Evolutionary conservation across 331 rosid species (phyloP).

Genomic region (Malus hybrid): DNA sequence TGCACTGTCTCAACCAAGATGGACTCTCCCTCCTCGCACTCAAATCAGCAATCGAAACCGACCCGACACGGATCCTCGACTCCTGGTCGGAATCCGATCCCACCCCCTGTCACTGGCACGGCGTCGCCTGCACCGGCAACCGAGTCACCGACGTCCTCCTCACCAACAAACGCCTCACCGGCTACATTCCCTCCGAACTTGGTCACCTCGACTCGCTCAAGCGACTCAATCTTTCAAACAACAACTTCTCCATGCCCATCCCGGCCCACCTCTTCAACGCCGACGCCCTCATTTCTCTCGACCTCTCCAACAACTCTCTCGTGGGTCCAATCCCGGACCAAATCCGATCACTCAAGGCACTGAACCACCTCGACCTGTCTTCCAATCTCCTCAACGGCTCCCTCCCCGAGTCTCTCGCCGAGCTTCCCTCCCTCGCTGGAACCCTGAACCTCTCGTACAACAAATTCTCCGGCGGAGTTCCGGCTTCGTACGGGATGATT

Average conservation of each 20-base stretch:
- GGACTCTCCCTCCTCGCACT: constrained; percentile 79
- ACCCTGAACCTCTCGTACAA: constrained; percentile 59
- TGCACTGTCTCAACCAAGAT: constrained; percentile 51
- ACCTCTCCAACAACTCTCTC: constrained; percentile 67
- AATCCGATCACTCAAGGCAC: constrained; percentile 27
- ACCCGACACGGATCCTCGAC: constrained; percentile 40
- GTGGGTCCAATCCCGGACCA: constrained; percentile 45
- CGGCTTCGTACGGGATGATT: constrained; percentile 37
- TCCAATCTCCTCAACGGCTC: constrained; percentile 55
- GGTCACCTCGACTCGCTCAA: constrained; percentile 49
- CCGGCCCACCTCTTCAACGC: constrained; percentile 60
- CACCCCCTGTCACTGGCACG: constrained; percentile 64
- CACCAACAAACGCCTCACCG: constrained; percentile 42
- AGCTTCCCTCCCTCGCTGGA: constrained; percentile 43
- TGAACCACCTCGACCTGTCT: constrained; percentile 57
- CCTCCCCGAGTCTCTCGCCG: constrained; percentile 39
- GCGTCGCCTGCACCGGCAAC: constrained; percentile 45
- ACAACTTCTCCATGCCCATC: constrained; percentile 56
- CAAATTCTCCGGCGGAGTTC: constrained; percentile 52
- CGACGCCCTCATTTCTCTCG: constrained; percentile 37
- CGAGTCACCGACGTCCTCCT: constrained; percentile 59
- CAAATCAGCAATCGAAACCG: constrained; percentile 63
- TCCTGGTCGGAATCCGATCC: constrained; percentile 66
- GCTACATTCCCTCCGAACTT: constrained; percentile 79
- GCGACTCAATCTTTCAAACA: constrained; percentile 45